Base-by-base conservation (phyloP, 345 rosid species). In the Linum tenue region DNA sequence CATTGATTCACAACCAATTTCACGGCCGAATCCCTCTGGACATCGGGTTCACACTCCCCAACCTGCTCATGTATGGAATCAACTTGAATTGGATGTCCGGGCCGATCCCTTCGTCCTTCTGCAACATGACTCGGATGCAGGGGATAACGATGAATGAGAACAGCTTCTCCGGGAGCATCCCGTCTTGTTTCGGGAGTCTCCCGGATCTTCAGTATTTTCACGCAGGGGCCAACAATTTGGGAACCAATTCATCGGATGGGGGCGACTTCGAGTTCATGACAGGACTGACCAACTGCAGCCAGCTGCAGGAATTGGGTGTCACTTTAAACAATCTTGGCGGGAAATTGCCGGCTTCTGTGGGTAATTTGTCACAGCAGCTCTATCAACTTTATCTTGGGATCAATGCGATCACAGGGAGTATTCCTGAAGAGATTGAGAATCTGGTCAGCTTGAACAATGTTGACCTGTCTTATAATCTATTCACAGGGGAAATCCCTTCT, bases 351-450 rank as follows among this genome's bases (percentile, higher is more conserved):
- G 48, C 7, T 40, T 39, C 61, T 4, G 2, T 66, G 1, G 37
- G 50, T 38, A 66, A 66, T 38, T 44, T 66, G 7, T 56, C 41
- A 0, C 12, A 22, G 5, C 22, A 4, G 7, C 62, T 66, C 35
- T 38, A 36, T 22, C 31, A 1, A 11, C 22, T 57, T 11, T 8
- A 16, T 66, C n/a, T 1, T 5, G 3, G 12, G 11, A 22, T 22
- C 7, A 66, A 66, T 61, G 11, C 17, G 10, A 39, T 56, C 7
- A 3, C 16, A 37, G 63, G 63, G 9, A n/a, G 1, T 22, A 38
- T 66, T 38, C 69, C 69, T 56, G 6, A 7, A 1, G 63, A 16
- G 11, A 56, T 66, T n/a, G 62, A 37, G 12, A 56, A 57, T n/a
- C 69, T 66, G 35, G 35, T 56, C 9, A 66, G 40, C 39, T 2